Evolutionary conservation across 108 stramenopile genomes (phyloP).

Genomic region (Skeletonema grethae): DNA sequence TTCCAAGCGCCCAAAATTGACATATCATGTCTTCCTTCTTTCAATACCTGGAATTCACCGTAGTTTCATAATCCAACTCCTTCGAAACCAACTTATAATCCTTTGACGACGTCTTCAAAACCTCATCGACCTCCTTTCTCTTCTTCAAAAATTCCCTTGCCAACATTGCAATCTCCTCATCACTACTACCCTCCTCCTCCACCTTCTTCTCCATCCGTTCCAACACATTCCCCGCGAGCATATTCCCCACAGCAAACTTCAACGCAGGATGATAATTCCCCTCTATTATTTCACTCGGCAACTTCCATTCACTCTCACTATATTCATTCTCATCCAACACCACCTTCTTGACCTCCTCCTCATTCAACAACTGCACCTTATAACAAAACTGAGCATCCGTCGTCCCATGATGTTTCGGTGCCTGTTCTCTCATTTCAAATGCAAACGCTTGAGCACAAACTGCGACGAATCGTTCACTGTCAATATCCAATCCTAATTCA

Average conservation of each 20-base stretch:
- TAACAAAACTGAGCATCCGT: constrained; percentile 50
- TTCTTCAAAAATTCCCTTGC: constrained; percentile 45
- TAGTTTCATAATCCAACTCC: constrained; percentile 41
- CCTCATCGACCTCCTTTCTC: constrained; percentile 31
- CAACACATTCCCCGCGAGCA: constrained; percentile 38
- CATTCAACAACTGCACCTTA: constrained; percentile 20
- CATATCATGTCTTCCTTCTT: too few relatives aligned
- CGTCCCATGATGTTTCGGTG: constrained; percentile 46
- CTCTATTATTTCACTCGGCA: constrained; percentile 30
- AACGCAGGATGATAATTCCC: constrained; percentile 59
- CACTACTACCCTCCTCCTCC: constrained; percentile 10
- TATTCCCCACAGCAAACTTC: constrained; percentile 43
- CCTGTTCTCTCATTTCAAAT: constrained; percentile 51
- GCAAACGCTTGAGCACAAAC: constrained; percentile 52
- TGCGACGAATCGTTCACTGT: constrained; percentile 19
- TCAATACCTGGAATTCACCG: constrained; percentile 40
- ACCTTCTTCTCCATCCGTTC: constrained; percentile 21
- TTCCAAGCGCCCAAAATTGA: too few relatives aligned
- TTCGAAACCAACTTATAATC: constrained; percentile 45
- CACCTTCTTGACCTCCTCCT: constrained; percentile 37
- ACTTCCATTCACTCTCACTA: constrained; percentile 39
- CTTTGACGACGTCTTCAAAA: constrained; percentile 18
- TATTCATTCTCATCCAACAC: constrained; percentile 44
- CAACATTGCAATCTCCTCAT: constrained; percentile 37
- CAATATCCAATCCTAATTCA: constrained; percentile 40